Evolutionary conservation across 2,329 filamentous ascomycete genomes (phyloP), one percentile per base, ranked within the genome.

Genomic region (Sclerotinia sclerotiorum): DNA sequence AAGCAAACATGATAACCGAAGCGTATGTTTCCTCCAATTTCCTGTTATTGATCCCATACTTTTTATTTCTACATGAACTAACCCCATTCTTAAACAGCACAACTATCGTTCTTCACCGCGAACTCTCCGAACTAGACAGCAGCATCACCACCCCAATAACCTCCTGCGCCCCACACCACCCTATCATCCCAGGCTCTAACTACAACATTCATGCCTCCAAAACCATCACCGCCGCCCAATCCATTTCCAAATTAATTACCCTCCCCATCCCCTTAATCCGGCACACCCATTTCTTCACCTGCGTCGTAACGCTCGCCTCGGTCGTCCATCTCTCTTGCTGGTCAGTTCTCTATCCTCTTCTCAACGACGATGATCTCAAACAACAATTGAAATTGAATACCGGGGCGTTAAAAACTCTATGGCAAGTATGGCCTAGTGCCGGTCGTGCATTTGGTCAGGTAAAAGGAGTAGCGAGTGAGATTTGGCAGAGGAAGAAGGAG

Each of bases 201-300:
- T 73, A 74, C 68, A 75, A 75, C 48, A 65, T 74, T 27, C 92
- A 96, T 79, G 93, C 92, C 0, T 87, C 87, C 67, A 94, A 96
- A 79, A 93, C 92, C 8, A 87, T 96, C 69, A 86, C 88, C 42
- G 90, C 92, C 0, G 93, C 94, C 0, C 89, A 89, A 73, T 89
- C 91, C 65, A 90, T 97, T 70, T 90, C 90, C 70, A 86, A 87
- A 72, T 84, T 94, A 73, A 87, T 93, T 61, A 90, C 90, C 0
- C 86, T 96, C 57, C 90, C 91, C 0, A 87, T 89, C 5, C 85
- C 88, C 0, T 81, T 94, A 2, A 83, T 89, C 5, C 87, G 87
- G 44, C 92, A 97, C 79, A 93, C 88, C 0, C 92, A 93, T 69
- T 94, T 94, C 79, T 93, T 95, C 80, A 91, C 90, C 46, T 95